These are phyloP conservation scores for Sclerotinia nivalis DNA, from an alignment of 2,329 filamentous ascomycete species.

Conservation along the genomic window DNA sequence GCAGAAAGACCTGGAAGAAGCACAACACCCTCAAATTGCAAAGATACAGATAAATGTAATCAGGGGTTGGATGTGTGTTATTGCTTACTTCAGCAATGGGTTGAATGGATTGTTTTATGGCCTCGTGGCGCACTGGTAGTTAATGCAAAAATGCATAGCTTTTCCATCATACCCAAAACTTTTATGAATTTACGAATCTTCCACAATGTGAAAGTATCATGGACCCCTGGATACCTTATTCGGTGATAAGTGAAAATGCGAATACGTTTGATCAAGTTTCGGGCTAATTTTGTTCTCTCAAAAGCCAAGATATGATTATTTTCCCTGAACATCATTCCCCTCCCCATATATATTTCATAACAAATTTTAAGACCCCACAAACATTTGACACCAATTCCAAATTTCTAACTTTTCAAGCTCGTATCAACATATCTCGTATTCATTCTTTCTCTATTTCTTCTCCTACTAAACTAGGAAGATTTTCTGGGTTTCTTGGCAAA, in stretches of 20 bases:
- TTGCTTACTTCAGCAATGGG: constrained; percentile 33
- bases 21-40: constrained; percentile 99
- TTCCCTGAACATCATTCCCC: background rate
- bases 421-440: constrained; percentile 17
- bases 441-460: constrained; percentile 1
- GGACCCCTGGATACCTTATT: background rate
- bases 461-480: background rate
- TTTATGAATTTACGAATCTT: constrained; percentile 29
- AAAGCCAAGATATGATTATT: background rate
- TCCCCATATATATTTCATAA: constrained; percentile 6
- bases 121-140: constrained; percentile 25
- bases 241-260: constrained; percentile 15
- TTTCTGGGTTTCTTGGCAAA: constrained; percentile 4
- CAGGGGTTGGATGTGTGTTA: constrained; percentile 33
- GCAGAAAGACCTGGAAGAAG: constrained; percentile 99
- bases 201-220: constrained; percentile 18
- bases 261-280: background rate
- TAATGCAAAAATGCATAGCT: constrained; percentile 32
- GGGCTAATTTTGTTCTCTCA: background rate
- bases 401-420: background rate
- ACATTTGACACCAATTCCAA: background rate
- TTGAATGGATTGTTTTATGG: constrained; percentile 34
- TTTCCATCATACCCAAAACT: constrained; percentile 29
- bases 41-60: constrained; percentile 78
- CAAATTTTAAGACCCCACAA: background rate